A percentile compares a stretch with the other conserved stretches of the same genome.
These are phyloP conservation scores for Ramaria sp. DNA, from an alignment of 768 basidiomycete genomes.

Conservation along the genomic window DNA sequence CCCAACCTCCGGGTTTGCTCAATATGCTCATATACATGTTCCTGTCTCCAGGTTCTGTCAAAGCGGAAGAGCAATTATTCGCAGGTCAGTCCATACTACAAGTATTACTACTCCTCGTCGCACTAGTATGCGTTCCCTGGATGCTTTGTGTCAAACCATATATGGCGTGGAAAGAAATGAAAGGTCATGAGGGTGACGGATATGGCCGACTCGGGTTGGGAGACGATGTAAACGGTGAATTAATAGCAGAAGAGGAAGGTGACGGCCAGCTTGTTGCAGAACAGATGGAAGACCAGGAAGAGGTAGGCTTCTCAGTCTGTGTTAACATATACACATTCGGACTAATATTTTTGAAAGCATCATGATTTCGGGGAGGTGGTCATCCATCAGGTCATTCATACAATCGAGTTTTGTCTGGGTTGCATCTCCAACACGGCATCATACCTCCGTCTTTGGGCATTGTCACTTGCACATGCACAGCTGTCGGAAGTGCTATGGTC, in stretches of 20 bases:
- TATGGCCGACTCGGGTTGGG: conserved; percentile 61
- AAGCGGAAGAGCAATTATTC: conserved; percentile 62
- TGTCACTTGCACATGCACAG: conserved; percentile 96
- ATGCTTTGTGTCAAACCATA: conserved; percentile 91
- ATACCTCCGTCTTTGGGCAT: conserved; percentile 90
- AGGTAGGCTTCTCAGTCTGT: conserved; percentile 39
- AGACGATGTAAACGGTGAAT: conserved; percentile 42
- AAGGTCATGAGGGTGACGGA: conserved; percentile 72
- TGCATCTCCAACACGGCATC: conserved; percentile 97
- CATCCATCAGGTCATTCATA: conserved; percentile 96
- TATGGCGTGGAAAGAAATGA: conserved; percentile 80
- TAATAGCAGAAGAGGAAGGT: conserved; percentile 77
- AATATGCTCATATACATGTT: conserved; percentile 98
- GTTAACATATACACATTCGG: neutral
- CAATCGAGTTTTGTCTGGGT: conserved; percentile 98
- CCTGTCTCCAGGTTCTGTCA: conserved; percentile 75
- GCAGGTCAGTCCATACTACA: conserved; percentile 83
- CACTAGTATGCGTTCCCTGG: conserved; percentile 88
- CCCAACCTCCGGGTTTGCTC: conserved; percentile 77
- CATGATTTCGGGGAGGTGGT: conserved; percentile 93
- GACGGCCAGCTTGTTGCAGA: conserved; percentile 66
- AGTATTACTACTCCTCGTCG: conserved; percentile 63
- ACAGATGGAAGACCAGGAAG: conserved; percentile 57
- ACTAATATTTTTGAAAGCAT: conserved; percentile 30
- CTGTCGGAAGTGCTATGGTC: conserved; percentile 87